These are phyloP conservation scores for Starmerella kuoi DNA, from an alignment of 805 yeast genomes.

Conservation along the genomic window DNA sequence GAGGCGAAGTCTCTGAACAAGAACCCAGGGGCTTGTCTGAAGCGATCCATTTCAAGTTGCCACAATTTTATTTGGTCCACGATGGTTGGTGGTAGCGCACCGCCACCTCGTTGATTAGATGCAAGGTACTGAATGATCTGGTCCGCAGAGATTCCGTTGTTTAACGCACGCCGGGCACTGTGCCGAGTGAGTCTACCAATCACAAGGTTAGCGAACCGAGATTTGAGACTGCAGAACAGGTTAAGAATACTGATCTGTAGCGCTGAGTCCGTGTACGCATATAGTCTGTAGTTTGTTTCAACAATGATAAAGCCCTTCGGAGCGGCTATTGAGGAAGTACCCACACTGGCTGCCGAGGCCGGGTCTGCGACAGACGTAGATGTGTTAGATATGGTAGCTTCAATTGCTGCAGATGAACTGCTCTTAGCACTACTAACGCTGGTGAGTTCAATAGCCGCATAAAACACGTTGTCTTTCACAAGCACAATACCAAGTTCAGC, in stretches of 20 bases:
- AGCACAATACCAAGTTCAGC: constrained; percentile 86
- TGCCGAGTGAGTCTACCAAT: constrained; percentile 89
- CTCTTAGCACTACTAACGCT: constrained; percentile 53
- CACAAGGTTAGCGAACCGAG: constrained; percentile 84
- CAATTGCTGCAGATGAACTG: constrained; percentile 32
- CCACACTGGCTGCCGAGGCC: neutral
- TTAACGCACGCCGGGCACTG: constrained; percentile 69
- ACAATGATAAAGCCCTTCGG: constrained; percentile 60
- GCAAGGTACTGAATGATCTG: constrained; percentile 83
- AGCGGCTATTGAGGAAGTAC: constrained; percentile 59
- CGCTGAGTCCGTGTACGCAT: constrained; percentile 89
- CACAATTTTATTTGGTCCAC: constrained; percentile 89
- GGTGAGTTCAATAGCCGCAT: constrained; percentile 20
- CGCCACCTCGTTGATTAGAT: constrained; percentile 63
- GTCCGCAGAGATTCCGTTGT: constrained; percentile 86
- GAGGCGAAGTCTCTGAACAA: constrained; percentile 74
- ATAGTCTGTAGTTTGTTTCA: constrained; percentile 87
- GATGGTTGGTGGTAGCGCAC: constrained; percentile 86
- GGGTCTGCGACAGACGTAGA: constrained; percentile 56
- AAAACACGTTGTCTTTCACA: constrained; percentile 30
- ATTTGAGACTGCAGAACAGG: constrained; percentile 70
- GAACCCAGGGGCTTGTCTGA: constrained; percentile 75
- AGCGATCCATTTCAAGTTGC: constrained; percentile 93
- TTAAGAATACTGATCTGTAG: constrained; percentile 86
- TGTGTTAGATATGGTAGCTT: constrained; percentile 72